A percentile compares a stretch with the other conserved stretches of the same genome.
Evolutionary conservation across 257 asterid genomes (phyloP).

Genomic region (Solanum pennellii): DNA sequence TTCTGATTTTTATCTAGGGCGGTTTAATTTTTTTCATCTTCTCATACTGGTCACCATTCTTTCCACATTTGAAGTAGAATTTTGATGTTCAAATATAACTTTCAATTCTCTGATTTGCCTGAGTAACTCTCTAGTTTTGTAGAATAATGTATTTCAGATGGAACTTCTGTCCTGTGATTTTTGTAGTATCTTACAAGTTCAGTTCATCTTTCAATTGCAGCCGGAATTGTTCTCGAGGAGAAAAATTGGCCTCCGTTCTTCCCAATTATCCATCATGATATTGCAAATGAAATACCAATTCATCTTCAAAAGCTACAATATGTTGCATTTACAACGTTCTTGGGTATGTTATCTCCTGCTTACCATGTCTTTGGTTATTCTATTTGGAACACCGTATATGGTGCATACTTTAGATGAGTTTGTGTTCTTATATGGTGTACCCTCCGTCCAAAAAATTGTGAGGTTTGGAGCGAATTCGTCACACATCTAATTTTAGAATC

Average conservation of each 20-base stretch:
- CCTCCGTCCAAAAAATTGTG: not conserved
- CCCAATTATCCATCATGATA: constrained; percentile 91
- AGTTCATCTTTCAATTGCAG: constrained; percentile 33
- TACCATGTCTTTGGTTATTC: not conserved
- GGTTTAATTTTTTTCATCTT: not conserved
- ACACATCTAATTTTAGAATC: not conserved
- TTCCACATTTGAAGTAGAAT: not conserved
- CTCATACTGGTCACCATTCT: not conserved
- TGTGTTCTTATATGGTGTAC: constrained; percentile 10
- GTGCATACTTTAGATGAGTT: not conserved
- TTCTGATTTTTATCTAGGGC: not conserved
- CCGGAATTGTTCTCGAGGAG: constrained; percentile 68
- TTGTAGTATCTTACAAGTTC: not conserved
- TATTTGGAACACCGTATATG: not conserved
- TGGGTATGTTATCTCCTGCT: constrained; percentile 47
- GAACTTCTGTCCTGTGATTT: not conserved
- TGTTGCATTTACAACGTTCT: constrained; percentile 82
- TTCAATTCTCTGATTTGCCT: not conserved
- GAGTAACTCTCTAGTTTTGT: not conserved
- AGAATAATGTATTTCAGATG: not conserved
- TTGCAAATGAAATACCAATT: constrained; percentile 84
- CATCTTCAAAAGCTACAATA: constrained; percentile 90
- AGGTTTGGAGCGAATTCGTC: not conserved
- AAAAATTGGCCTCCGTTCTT: constrained; percentile 98
- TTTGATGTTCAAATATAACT: not conserved